Conservation (phyloP, 345 rosid genomes). For the Trapa bicornis region DNA sequence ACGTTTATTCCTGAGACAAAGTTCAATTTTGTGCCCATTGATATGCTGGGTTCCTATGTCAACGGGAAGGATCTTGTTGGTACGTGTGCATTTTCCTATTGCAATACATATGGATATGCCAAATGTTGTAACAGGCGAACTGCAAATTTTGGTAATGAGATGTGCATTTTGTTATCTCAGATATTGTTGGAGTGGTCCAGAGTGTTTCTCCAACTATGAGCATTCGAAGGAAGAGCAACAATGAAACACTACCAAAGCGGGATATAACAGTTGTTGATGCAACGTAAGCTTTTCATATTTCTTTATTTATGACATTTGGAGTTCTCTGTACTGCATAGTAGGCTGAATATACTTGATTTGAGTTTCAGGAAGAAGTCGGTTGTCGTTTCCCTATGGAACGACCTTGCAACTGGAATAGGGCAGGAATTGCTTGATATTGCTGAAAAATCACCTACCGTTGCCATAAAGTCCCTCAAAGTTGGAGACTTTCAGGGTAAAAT, state of each 20-base stretch:
- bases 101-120: neutral
- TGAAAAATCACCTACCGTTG: constrained; percentile 59
- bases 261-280: constrained; percentile 78
- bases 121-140: too few relatives aligned
- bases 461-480: constrained; percentile 72
- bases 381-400: constrained; percentile 78
- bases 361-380: constrained; percentile 61
- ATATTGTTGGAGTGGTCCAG: constrained; percentile 83
- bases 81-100: constrained; percentile 17
- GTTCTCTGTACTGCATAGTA: neutral
- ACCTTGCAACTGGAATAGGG: constrained; percentile 59
- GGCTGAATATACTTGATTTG: neutral
- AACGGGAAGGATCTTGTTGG: constrained; percentile 66
- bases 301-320: neutral
- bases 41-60: constrained; percentile 64
- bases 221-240: constrained; percentile 65
- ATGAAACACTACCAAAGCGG: constrained; percentile 70
- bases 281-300: constrained; percentile 26
- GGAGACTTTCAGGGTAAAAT: constrained; percentile 82
- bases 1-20: constrained; percentile 66
- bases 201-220: constrained; percentile 68
- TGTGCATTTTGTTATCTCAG: constrained; percentile 17
- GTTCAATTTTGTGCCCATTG: constrained; percentile 69
- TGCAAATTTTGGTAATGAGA: neutral
- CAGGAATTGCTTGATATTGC: constrained; percentile 61